Evolutionary conservation across 2,329 filamentous ascomycete genomes (phyloP).

Genomic region (Grosmannia clavigera): DNA sequence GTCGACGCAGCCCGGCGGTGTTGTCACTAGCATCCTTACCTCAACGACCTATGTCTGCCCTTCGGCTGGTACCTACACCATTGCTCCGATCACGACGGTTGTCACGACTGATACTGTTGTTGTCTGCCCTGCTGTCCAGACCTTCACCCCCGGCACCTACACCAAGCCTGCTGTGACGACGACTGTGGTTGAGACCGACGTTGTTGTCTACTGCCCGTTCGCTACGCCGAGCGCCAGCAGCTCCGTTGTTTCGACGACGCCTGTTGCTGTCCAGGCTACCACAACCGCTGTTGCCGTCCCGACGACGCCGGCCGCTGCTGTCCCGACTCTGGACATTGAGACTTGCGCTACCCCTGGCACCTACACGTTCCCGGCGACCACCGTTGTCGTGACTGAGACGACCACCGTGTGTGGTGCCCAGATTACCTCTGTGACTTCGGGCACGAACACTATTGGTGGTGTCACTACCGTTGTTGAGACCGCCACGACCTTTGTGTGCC

Average conservation of each 20-base stretch:
- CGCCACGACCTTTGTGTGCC: conserved; percentile 56
- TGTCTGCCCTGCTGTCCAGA: conserved; percentile 53
- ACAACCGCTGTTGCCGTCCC: conserved; percentile 12
- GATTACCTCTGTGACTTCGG: conserved; percentile 47
- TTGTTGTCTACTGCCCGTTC: conserved; percentile 61
- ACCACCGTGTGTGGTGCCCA: conserved; percentile 55
- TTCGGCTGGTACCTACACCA: conserved; percentile 61
- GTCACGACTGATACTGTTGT: conserved; percentile 38
- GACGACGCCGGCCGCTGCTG: conserved; percentile 8
- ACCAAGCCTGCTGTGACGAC: conserved; percentile 53
- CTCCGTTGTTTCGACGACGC: conserved; percentile 12
- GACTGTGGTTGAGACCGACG: conserved; percentile 56
- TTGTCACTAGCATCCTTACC: conserved; percentile 54
- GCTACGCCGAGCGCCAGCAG: conserved; percentile 23
- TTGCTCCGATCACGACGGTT: conserved; percentile 51
- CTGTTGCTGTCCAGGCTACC: conserved; percentile 16
- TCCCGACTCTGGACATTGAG: conserved; percentile 38
- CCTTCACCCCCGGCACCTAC: conserved; percentile 59
- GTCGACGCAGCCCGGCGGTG: conserved; percentile 41
- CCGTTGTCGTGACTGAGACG: conserved; percentile 51
- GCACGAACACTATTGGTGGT: conserved; percentile 59
- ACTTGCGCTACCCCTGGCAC: conserved; percentile 53
- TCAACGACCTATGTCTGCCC: conserved; percentile 48
- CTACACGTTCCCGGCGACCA: conserved; percentile 66
- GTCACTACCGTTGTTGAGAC: conserved; percentile 58